Base-by-base conservation (phyloP, 805 yeast genomes). In the Kluyveromyces nonfermentans region DNA sequence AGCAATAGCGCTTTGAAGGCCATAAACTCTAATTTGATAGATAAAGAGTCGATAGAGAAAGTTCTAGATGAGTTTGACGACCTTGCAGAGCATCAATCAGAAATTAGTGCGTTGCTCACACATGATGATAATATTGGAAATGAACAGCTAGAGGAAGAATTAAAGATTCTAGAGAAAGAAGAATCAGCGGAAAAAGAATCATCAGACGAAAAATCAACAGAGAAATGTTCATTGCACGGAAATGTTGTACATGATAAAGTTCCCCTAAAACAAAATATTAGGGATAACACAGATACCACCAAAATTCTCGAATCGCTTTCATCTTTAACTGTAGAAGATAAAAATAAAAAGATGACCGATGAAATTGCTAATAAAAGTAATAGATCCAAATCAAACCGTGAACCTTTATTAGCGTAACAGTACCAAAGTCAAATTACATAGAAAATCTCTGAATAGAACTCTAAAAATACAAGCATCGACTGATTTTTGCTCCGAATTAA, bases 21-120 rank as follows among this genome's bases (percentile, higher is more conserved):
- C 20, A 59, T 75, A 37, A 73, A 73, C 45, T 42, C 57, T 7
- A 65, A 65, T 40, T 49, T 67, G 30, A 77, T 74, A 4, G 73
- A 72, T 2, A 59, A 65, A 12, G 76, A 73, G 8, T 56, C 60
- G 31, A 70, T 74, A 1, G 69, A 67, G 18, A 62, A 64, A 3
- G 48, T 71, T 5, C 55, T 73, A 50, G 72, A 68, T 41, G 67
- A 64, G 35, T 50, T 74, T 10, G 57, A 63, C 14, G 71, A 68
- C 8, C 66, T 69, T 37, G 56, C 56, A 25, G 59, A 53, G 8
- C 64, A 63, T 15, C 55, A 68, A 4, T 70, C 70, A 40, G 66
- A 62, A 43, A 62, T 74, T n/a, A 55, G 68, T 12, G 54, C 60
- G 6, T 63, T 41, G 40, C 57, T 49, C 35, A 50, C 43, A 21